Evolutionary conservation across 73 alveolate genomes (phyloP), one percentile per base, ranked within the genome.

Genomic region (Durusdinium trenchii): DNA sequence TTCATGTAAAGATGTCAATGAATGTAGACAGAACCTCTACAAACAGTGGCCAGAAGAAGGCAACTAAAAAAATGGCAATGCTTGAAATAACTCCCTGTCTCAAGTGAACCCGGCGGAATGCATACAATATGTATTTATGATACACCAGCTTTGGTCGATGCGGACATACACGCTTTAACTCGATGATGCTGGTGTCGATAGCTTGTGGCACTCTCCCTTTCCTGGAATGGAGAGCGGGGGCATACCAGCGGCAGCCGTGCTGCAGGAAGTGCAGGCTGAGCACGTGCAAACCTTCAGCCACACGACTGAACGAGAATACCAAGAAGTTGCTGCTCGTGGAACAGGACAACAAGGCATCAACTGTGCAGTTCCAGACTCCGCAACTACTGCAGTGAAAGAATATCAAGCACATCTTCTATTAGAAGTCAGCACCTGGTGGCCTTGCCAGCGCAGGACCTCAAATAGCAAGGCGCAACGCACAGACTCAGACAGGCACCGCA

Each of bases 151-250:
- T 45, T 64, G 35, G 14, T 23, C 14, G 7, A 64, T 35, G 40
- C 40, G 78, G 43, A 6, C 35, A 5, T 64, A 6, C 78, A 30
- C 28, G 46, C 84, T 7, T 6, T 14, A 35, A 23, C 30, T 6
- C 3, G 14, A 20, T 30, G 4, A 30, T 7, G 84, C 43, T 28
- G 46, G 3, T 0, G 45, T 16, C 7, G 46, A 23, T 45, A 6
- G 82, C 36, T 16, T 26, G 45, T 32, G 7, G 26, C 85, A 30
- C 9, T 47, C 50, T 2, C 45, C 61, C 62, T 20, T 57, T 38
- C 98, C 98, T 91, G 98, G 90, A 91, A 69, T 6, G 98, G 98
- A 14, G 75, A n/a, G 45, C 86, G 96, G 38, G 98, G 90, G 57
- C 87, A 69, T 50, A 46, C 75, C 85, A 50, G n/a, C 7, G 98